phyloP scores from a whole-genome alignment of 116 monocot species.

The Cymodocea nodosa region DNA sequence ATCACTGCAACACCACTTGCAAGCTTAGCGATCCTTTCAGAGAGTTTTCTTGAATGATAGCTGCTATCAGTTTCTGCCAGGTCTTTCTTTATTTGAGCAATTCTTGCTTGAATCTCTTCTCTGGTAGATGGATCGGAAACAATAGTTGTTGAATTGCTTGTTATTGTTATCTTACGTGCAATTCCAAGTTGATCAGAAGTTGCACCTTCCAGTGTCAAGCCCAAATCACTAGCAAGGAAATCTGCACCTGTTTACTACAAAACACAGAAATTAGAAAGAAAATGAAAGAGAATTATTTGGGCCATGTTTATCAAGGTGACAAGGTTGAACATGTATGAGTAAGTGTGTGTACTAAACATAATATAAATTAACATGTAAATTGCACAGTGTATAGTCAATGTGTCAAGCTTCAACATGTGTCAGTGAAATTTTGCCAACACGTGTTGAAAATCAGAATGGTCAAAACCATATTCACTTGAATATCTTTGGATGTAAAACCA shows the following conservation, averaged over 20 bases:
- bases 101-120: constrained; percentile 89
- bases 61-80: constrained; percentile 48
- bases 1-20: constrained; percentile 81
- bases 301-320: too few relatives aligned
- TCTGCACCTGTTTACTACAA: constrained; percentile 65
- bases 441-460: too few relatives aligned
- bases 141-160: constrained; percentile 79
- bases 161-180: constrained; percentile 78
- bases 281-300: background rate
- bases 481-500: too few relatives aligned
- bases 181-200: constrained; percentile 89
- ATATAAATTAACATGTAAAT: too few relatives aligned
- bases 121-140: constrained; percentile 64
- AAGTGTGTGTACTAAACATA: too few relatives aligned
- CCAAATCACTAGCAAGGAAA: constrained; percentile 85
- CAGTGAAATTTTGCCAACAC: too few relatives aligned
- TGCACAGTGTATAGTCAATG: too few relatives aligned
- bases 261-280: constrained; percentile 4
- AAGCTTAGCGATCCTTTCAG: constrained; percentile 89
- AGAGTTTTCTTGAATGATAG: constrained; percentile 57
- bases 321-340: too few relatives aligned
- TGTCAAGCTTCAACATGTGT: too few relatives aligned
- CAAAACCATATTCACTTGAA: too few relatives aligned
- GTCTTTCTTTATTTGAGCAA: constrained; percentile 90
- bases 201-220: constrained; percentile 48